Conservation (phyloP, 495 filamentous ascomycete genomes). For the Cairneyella variabilis region DNA sequence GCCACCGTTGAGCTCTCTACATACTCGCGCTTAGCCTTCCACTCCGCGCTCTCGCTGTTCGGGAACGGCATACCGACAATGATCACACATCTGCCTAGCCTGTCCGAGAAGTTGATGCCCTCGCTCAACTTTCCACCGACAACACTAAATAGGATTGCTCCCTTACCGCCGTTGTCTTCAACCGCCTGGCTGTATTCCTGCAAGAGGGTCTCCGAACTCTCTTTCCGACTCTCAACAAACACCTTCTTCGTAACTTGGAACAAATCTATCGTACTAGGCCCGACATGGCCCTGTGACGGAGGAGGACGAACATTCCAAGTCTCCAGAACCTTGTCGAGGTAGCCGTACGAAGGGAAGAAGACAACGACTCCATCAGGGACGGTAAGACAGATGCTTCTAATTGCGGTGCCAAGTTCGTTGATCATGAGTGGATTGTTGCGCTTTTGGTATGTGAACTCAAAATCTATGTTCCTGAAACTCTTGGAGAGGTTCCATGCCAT, state of each 20-base stretch:
- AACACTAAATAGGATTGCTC: conserved; percentile 86
- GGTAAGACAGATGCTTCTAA: conserved; percentile 64
- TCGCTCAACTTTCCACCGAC: conserved; percentile 93
- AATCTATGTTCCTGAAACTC: conserved; percentile 53
- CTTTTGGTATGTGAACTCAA: conserved; percentile 85
- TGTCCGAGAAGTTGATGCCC: conserved; percentile 97
- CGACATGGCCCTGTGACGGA: not conserved
- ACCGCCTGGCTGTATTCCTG: conserved; percentile 68
- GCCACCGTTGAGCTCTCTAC: conserved; percentile 65
- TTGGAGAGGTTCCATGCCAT: conserved; percentile 61
- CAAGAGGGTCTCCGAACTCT: conserved; percentile 61
- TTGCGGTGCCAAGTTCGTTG: conserved; percentile 65
- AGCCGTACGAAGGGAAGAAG: conserved; percentile 94
- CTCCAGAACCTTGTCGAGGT: conserved; percentile 67
- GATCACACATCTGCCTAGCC: conserved; percentile 80
- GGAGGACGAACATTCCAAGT: conserved; percentile 56
- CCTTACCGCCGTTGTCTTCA: conserved; percentile 53
- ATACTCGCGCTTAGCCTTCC: conserved; percentile 87
- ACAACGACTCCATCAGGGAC: conserved; percentile 93
- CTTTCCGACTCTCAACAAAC: conserved; percentile 61
- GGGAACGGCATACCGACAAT: conserved; percentile 92
- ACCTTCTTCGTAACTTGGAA: conserved; percentile 60
- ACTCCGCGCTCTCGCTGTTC: conserved; percentile 83
- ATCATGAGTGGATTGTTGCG: conserved; percentile 66
- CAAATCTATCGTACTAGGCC: conserved; percentile 45